Percentiles rank a stretch among this genome's conserved stretches.
Evolutionary conservation across 2,329 filamentous ascomycete genomes (phyloP).

Genomic region (Aspergillus niger): DNA sequence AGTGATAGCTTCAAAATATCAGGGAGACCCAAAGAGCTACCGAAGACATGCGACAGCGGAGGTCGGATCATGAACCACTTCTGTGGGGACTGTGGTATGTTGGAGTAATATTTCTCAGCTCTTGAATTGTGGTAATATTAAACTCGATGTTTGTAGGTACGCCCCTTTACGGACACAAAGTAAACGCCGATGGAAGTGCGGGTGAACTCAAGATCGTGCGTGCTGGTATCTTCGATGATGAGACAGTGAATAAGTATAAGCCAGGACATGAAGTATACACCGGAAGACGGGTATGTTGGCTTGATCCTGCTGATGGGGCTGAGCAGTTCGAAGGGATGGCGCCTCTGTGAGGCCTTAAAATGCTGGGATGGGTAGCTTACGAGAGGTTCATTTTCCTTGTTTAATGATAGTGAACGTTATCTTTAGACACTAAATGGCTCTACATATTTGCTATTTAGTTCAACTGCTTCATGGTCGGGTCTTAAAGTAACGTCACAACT

Average conservation of each 20-base stretch:
- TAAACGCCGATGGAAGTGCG: slow-evolving; percentile 22
- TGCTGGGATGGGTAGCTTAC: too few relatives aligned
- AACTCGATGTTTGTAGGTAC: slow-evolving; percentile 23
- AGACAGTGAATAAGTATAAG: slow-evolving; percentile 29
- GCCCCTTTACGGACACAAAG: slow-evolving; percentile 30
- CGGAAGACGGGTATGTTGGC: slow-evolving; percentile 27
- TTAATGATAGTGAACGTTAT: too few relatives aligned
- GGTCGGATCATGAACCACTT: slow-evolving; percentile 40
- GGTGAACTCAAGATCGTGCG: slow-evolving; percentile 33
- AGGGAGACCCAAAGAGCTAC: slow-evolving; percentile 38
- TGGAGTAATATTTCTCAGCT: too few relatives aligned
- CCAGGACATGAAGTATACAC: slow-evolving; percentile 37
- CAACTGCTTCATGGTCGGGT: too few relatives aligned
- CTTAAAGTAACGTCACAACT: too few relatives aligned
- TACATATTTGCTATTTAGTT: too few relatives aligned
- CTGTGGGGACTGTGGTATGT: slow-evolving; percentile 38
- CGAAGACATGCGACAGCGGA: slow-evolving; percentile 40
- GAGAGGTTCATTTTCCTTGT: too few relatives aligned
- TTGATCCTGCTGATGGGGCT: slow-evolving; percentile 27
- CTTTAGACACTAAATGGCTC: too few relatives aligned
- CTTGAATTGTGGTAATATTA: too few relatives aligned
- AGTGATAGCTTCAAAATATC: slow-evolving; percentile 30
- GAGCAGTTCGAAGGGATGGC: slow-evolving; percentile 31
- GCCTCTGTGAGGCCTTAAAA: background rate
- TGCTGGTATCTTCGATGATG: slow-evolving; percentile 41